phyloP scores from a whole-genome alignment of 2,329 filamentous ascomycete genomes.

The Colletotrichum camelliae region DNA sequence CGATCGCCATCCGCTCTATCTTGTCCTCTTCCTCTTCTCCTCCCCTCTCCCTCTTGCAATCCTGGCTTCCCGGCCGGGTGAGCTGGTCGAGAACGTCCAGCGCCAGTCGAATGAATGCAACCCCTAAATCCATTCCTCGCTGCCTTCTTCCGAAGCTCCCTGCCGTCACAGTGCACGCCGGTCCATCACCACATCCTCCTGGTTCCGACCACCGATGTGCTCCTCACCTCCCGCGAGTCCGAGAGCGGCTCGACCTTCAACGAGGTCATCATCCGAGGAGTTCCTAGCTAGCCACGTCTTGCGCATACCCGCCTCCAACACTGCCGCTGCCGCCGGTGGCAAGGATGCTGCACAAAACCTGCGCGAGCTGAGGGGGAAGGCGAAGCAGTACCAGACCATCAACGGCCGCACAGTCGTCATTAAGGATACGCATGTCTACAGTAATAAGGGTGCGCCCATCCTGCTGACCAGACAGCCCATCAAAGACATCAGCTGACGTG shows the following conservation, averaged over 20 bases:
- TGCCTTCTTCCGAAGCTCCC: conserved; percentile 97
- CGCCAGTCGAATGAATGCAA: conserved; percentile 68
- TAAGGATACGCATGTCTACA: conserved; percentile 92
- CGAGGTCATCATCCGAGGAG: conserved; percentile 90
- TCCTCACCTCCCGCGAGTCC: conserved; percentile 85
- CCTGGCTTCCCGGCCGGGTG: conserved; percentile 21
- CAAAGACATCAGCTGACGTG: not conserved
- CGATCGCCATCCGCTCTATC: not conserved
- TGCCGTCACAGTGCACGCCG: conserved; percentile 89
- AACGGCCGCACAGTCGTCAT: conserved; percentile 94
- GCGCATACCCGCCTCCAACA: conserved; percentile 66
- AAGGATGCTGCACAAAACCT: conserved; percentile 68
- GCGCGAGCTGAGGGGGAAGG: conserved; percentile 88
- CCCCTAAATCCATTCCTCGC: conserved; percentile 98
- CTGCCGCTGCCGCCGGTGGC: conserved; percentile 52
- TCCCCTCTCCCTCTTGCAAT: conserved; percentile 7
- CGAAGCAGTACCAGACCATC: conserved; percentile 90
- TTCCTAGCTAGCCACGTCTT: conserved; percentile 97
- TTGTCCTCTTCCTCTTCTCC: not conserved
- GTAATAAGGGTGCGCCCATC: conserved; percentile 80
- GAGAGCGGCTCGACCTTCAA: conserved; percentile 79
- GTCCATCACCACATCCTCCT: conserved; percentile 92
- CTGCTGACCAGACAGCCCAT: not conserved
- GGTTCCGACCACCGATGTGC: conserved; percentile 90
- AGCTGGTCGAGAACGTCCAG: conserved; percentile 22